Base-by-base conservation (phyloP, 1,284 basidiomycete genomes). In the Coniferiporia weirii region DNA sequence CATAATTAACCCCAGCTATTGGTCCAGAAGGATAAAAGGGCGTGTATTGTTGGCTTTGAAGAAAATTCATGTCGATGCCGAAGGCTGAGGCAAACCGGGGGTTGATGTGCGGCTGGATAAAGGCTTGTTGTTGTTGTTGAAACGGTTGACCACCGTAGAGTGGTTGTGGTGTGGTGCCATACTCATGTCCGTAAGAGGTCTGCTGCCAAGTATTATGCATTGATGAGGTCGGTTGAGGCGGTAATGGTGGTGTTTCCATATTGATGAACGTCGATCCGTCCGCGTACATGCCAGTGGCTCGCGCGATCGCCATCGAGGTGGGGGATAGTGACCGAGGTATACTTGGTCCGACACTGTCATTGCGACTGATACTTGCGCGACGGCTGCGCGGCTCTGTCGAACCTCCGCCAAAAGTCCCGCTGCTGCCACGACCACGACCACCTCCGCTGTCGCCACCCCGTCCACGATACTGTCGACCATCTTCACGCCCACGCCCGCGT, bases 101-200 rank as follows among this genome's bases (percentile, higher is more conserved):
- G 68, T 91, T 90, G 64, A 90, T 88, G 67, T 91, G 89, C n/a
- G 89, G 89, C 64, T 89, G 88, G 17, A 90, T 76, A 50, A 77
- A 80, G 20, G 72, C 69, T 55, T 76, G 73, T 52, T 75, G 72
- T 43, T 64, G 57, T 60, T 70, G 52, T 44, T 65, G 65, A 36
- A 62, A 58, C 51, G 64, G 64, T 50, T 66, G 63, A 56, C 66
- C 48, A 65, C 50, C 20, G 32, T 52, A 58, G 12, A 45, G 8
- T 27, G 35, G 43, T 6, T 43, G 51, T 9, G 60, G 66, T 43
- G 64, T 61, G 46, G 62, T 66, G 22, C 63, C 59, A 64, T 64
- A 58, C 53, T 58, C 45, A 13, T 32, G 66, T 50, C 36, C 27
- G 32, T 54, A 20, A 56, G 53, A 22, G 50, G 57, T 27, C n/a